Conservation (phyloP, 768 basidiomycete species). For the Calocybe gangraenosa region DNA sequence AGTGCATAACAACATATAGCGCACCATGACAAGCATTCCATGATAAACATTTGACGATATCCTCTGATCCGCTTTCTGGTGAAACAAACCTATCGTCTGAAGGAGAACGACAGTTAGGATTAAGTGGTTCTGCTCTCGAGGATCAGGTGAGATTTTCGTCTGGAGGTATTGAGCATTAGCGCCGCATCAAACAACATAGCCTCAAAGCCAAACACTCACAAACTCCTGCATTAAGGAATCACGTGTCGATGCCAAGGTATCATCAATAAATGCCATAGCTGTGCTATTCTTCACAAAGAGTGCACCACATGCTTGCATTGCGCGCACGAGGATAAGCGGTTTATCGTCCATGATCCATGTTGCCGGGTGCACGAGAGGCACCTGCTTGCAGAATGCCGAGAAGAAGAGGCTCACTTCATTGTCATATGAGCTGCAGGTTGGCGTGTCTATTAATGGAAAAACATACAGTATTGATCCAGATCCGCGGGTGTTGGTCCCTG, state of each 20-base stretch:
- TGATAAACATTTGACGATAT: conserved; percentile 51
- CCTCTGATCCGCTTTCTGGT: conserved; percentile 44
- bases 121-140: conserved; percentile 36
- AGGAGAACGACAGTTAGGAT: conserved; percentile 47
- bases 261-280: conserved; percentile 45
- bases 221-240: conserved; percentile 51
- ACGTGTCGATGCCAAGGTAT: conserved; percentile 36
- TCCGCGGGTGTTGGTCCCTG: conserved; percentile 36
- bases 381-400: conserved; percentile 46
- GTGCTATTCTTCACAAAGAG: conserved; percentile 48
- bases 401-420: conserved; percentile 49
- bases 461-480: conserved; percentile 55
- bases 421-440: not conserved
- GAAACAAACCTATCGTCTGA: conserved; percentile 55
- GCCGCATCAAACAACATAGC: conserved; percentile 9
- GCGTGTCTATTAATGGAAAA: conserved; percentile 2
- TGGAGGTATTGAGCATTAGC: conserved; percentile 20
- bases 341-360: conserved; percentile 48
- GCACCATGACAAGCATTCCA: conserved; percentile 57
- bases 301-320: conserved; percentile 62
- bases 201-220: conserved; percentile 33
- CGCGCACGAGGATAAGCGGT: conserved; percentile 45
- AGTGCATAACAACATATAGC: conserved; percentile 15
- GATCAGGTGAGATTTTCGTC: conserved; percentile 32
- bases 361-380: conserved; percentile 52